Evolutionary conservation across 495 filamentous ascomycete species (phyloP).

Genomic region (Evansstolkia leycettana): DNA sequence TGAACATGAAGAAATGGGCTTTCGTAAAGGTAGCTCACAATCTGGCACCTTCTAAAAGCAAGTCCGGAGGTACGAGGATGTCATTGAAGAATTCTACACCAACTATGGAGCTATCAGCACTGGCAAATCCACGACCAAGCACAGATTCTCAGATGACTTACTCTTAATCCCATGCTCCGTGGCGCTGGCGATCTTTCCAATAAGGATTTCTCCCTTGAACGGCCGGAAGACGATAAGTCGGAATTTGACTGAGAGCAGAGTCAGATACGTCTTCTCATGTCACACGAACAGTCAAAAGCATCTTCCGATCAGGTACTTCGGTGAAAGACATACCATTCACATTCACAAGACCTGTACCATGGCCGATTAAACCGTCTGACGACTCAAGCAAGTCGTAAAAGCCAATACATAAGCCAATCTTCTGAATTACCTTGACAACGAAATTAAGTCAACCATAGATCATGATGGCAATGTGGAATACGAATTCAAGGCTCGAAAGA

Average conservation of each 20-base stretch:
- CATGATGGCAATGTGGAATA: not conserved
- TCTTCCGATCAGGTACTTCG: not conserved
- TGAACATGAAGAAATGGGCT: not conserved
- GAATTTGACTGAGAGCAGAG: slow-evolving; percentile 58
- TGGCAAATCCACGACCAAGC: not conserved
- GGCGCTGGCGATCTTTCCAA: slow-evolving; percentile 65
- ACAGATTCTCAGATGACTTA: slow-evolving; percentile 21
- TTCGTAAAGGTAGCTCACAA: slow-evolving; percentile 44
- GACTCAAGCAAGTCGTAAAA: slow-evolving; percentile 76
- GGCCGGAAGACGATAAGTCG: slow-evolving; percentile 87
- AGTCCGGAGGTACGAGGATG: slow-evolving; percentile 60
- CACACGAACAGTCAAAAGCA: not conserved
- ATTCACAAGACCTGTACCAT: slow-evolving; percentile 79
- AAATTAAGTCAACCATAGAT: slow-evolving; percentile 18
- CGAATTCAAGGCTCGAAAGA: no score
- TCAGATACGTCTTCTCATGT: not conserved
- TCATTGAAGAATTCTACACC: slow-evolving; percentile 84
- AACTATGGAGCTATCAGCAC: slow-evolving; percentile 34
- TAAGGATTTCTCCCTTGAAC: slow-evolving; percentile 81
- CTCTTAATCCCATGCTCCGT: slow-evolving; percentile 62
- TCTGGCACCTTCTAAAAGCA: slow-evolving; percentile 56
- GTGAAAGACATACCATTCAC: slow-evolving; percentile 57
- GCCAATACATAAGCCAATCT: slow-evolving; percentile 84
- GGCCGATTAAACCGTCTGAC: slow-evolving; percentile 85
- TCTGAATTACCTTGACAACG: slow-evolving; percentile 44